phyloP scores from a whole-genome alignment of 768 basidiomycete genomes.

The Mycena capillaripes region DNA sequence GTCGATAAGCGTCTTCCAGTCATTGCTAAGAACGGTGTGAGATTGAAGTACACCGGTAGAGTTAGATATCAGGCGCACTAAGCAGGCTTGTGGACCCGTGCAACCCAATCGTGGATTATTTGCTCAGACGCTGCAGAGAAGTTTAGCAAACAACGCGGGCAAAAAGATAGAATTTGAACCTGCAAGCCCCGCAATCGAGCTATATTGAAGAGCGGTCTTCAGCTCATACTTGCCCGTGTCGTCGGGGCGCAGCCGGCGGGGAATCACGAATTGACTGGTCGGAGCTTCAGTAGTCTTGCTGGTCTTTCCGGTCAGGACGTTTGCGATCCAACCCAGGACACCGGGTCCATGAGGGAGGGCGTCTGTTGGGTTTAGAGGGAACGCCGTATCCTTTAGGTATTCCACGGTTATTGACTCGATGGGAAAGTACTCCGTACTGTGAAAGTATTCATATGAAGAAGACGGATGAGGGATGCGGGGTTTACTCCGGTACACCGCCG shows the following conservation, averaged over 20 bases:
- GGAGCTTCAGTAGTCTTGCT: constrained; percentile 33
- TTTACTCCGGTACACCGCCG: constrained; percentile 37
- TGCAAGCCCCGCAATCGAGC: constrained; percentile 57
- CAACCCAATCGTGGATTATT: constrained; percentile 62
- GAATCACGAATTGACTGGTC: constrained; percentile 29
- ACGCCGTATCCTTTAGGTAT: constrained; percentile 30
- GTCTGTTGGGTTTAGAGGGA: constrained; percentile 31
- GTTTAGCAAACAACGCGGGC: neutral
- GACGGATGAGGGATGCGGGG: too few relatives aligned
- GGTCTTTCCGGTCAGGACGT: constrained; percentile 31
- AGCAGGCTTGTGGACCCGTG: constrained; percentile 56
- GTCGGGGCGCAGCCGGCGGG: constrained; percentile 41
- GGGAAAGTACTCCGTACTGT: constrained; percentile 36
- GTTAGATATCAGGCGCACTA: constrained; percentile 44
- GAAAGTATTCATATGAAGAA: too few relatives aligned
- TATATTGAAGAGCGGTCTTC: constrained; percentile 68
- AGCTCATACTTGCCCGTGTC: constrained; percentile 59
- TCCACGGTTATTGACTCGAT: constrained; percentile 36
- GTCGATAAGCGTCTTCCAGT: constrained; percentile 62
- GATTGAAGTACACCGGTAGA: neutral
- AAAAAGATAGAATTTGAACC: constrained; percentile 25
- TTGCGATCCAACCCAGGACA: constrained; percentile 34
- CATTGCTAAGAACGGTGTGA: constrained; percentile 37
- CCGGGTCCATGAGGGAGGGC: constrained; percentile 31
- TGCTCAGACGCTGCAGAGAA: constrained; percentile 45